phyloP scores from a whole-genome alignment of 139 green algal species.

The Coelastrella sp. region DNA sequence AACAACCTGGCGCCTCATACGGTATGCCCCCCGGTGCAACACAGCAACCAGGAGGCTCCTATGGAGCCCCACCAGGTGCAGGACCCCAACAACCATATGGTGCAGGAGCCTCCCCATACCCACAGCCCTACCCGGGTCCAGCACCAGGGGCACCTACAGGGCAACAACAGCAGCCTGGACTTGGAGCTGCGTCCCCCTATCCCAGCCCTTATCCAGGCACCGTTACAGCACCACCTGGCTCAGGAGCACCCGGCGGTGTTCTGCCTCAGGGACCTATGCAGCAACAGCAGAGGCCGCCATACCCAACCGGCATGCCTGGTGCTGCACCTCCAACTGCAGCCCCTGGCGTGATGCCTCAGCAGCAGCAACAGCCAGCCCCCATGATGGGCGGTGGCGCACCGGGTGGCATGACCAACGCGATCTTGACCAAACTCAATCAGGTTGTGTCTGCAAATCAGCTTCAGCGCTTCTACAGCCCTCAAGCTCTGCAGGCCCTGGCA shows the following conservation, averaged over 20 bases:
- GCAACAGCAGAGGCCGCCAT: conserved; percentile 8
- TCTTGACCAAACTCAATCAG: conserved; percentile 2
- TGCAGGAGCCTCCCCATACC: not conserved
- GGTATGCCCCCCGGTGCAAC: not conserved
- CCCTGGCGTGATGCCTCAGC: not conserved
- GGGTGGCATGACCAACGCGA: not conserved
- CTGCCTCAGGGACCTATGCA: not conserved
- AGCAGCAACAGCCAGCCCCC: conserved; percentile 10
- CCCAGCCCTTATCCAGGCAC: not conserved
- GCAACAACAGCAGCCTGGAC: not conserved
- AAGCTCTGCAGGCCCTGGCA: conserved; percentile 29
- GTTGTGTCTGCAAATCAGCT: conserved; percentile 25
- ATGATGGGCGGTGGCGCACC: not conserved
- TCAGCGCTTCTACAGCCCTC: conserved; percentile 50
- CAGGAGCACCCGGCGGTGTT: not conserved
- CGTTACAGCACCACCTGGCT: not conserved
- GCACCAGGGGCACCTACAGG: not conserved
- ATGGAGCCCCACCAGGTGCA: not conserved
- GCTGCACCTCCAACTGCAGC: not conserved
- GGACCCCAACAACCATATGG: not conserved
- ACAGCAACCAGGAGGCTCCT: not conserved
- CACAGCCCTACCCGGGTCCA: not conserved
- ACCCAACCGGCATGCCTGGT: not conserved
- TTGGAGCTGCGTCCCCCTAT: not conserved
- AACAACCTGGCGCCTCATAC: not conserved